Percentiles rank a stretch among this genome's conserved stretches.
Conservation (phyloP, 140 eudicot species). For the Erigeron philadelphicus region DNA sequence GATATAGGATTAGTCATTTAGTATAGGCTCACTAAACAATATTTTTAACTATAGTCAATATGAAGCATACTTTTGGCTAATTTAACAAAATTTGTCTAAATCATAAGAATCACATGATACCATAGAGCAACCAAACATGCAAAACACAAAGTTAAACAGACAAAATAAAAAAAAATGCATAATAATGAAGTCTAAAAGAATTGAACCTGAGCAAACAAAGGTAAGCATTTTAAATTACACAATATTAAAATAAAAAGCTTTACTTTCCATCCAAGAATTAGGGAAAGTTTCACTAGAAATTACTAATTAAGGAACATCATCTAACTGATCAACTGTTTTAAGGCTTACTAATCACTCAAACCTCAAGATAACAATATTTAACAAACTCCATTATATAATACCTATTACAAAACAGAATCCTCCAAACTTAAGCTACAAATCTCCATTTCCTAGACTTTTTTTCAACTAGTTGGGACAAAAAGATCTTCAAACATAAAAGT, state of each 20-base stretch:
- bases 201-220: not conserved
- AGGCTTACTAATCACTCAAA: not conserved
- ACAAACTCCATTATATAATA: not conserved
- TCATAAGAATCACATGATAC: too few species aligned
- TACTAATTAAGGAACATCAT: not conserved
- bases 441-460: not conserved
- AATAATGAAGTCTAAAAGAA: too few species aligned
- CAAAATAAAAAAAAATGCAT: too few species aligned
- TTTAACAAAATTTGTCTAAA: too few species aligned
- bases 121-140: too few species aligned
- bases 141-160: too few species aligned
- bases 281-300: constrained; percentile 13
- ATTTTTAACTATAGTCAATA: not conserved
- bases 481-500: constrained; percentile 21
- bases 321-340: not conserved
- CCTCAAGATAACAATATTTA: not conserved
- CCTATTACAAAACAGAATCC: not conserved
- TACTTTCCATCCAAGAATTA: constrained; percentile 26
- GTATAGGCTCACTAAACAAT: not conserved
- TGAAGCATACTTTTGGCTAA: not conserved
- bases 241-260: constrained; percentile 22
- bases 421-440: constrained; percentile 13
- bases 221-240: not conserved
- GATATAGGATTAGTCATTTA: not conserved
- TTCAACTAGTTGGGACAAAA: constrained; percentile 8